These are phyloP conservation scores for Zygosaccharomyces siamensis DNA, from an alignment of 805 yeast species.

Conservation along the genomic window DNA sequence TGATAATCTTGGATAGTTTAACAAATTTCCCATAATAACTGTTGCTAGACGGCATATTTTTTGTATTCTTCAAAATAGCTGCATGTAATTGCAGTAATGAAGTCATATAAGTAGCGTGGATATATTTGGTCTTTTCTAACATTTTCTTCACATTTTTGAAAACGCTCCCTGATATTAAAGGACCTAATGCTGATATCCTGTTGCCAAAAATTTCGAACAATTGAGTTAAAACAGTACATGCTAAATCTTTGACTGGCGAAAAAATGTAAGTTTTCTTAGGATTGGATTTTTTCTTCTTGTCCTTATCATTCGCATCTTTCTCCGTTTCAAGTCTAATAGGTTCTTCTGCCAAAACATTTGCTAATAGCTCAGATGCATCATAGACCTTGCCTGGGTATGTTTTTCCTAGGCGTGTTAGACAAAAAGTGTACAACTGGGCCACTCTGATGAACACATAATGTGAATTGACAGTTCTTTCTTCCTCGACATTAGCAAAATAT, in stretches of 20 bases:
- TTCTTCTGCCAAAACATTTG: constrained; percentile 31
- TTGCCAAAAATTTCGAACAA: constrained; percentile 34
- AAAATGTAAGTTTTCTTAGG: constrained; percentile 23
- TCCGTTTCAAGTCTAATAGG: constrained; percentile 14
- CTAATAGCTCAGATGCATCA: constrained; percentile 28
- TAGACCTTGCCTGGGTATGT: constrained; percentile 24
- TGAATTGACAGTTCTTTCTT: constrained; percentile 17
- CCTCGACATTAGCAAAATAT: constrained; percentile 12
- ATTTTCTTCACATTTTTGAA: constrained; percentile 36
- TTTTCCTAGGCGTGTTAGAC: constrained; percentile 13
- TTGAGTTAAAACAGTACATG: constrained; percentile 28
- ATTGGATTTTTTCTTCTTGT: constrained; percentile 19
- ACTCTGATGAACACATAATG: constrained; percentile 21
- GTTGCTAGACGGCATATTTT: constrained; percentile 6
- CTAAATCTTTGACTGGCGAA: constrained; percentile 30
- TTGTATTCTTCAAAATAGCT: constrained; percentile 21
- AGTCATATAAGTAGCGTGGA: constrained; percentile 31
- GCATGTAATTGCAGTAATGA: constrained; percentile 22
- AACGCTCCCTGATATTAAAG: constrained; percentile 29
- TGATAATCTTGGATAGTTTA: constrained; percentile 24
- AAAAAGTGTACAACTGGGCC: constrained; percentile 21
- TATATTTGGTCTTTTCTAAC: constrained; percentile 29
- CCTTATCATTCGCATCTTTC: constrained; percentile 4
- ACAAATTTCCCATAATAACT: constrained; percentile 21
- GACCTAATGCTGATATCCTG: constrained; percentile 34